Evolutionary conservation across 1,284 basidiomycete genomes (phyloP), one percentile per base, ranked within the genome.

Genomic region (Leccinum huronense): DNA sequence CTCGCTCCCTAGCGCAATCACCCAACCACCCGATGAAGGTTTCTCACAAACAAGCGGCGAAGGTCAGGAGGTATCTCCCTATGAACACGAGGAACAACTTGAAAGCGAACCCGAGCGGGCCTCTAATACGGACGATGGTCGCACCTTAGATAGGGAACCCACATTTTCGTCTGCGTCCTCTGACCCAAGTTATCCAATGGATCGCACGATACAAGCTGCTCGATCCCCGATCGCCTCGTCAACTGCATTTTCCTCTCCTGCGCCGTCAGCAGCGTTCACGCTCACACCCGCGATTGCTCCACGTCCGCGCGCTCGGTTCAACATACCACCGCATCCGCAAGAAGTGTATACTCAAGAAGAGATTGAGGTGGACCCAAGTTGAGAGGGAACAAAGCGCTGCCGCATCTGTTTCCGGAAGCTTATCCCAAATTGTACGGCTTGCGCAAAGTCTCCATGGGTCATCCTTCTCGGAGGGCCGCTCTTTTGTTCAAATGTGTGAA

Each of bases 81-180:
- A 31, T 23, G 53, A 2, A 3, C 19, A 62, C 2, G 67, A 73
- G 5, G 53, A 66, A 2, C 68, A 65, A 27, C 23, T 56, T 3
- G 68, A 75, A 57, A 74, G 68, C 48, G 72, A 71, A 40, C 57
- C 48, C 13, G 72, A 77, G 45, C 69, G 14, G 19, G 53, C 56
- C 42, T 64, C 64, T 48, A 71, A 72, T 53, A 66, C 66, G 11
- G 70, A 74, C n/a, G 65, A 68, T 54, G 63, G 40, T 10, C 65
- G n/a, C n/a, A 42, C 66, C 58, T 56, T 75, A n/a, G 76, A 77
- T 34, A 76, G 77, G 45, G 87, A 89, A 58, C 86, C 86, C 4
- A 90, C 88, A 0, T 90, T 90, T 70, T 89, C 88, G 1, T 89
- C 89, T 6, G 86, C 84, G 36, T 76, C 75, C 3, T 75, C 73